phyloP scores from a whole-genome alignment of 1,284 basidiomycete species.

The Microbotryum scabiosae region DNA sequence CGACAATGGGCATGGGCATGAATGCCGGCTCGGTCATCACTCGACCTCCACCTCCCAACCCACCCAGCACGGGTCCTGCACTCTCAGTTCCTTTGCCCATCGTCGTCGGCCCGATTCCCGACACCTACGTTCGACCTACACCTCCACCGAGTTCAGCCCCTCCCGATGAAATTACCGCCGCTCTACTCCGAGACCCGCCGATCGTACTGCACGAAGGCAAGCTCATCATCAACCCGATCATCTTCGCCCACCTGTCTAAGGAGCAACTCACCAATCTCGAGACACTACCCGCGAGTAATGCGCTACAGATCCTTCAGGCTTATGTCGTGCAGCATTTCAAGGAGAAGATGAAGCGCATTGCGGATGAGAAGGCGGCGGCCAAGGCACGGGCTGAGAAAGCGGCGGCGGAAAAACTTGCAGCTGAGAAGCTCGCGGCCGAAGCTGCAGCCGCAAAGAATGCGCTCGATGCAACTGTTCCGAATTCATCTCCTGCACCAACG shows the following conservation, averaged over 20 bases:
- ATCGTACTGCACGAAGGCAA: slow-evolving; percentile 78
- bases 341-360: slow-evolving; percentile 51
- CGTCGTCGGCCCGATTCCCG: slow-evolving; percentile 52
- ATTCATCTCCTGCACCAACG: too few species aligned
- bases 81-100: slow-evolving; percentile 47
- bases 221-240: slow-evolving; percentile 70
- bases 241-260: slow-evolving; percentile 67
- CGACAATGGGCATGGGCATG: too few species aligned
- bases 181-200: slow-evolving; percentile 49
- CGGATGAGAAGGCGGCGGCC: slow-evolving; percentile 18
- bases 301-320: slow-evolving; percentile 68
- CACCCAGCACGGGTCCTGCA: neutral
- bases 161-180: slow-evolving; percentile 35
- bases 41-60: neutral
- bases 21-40: too few species aligned
- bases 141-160: slow-evolving; percentile 38
- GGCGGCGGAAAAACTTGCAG: neutral
- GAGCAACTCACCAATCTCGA: slow-evolving; percentile 68
- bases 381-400: neutral
- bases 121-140: slow-evolving; percentile 35
- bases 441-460: too few species aligned
- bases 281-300: slow-evolving; percentile 69
- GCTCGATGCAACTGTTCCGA: too few species aligned
- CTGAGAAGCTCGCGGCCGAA: too few species aligned
- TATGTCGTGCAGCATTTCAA: slow-evolving; percentile 79